Conservation (phyloP, 2,329 filamentous ascomycete species). For the Cladophialophora immunda region DNA sequence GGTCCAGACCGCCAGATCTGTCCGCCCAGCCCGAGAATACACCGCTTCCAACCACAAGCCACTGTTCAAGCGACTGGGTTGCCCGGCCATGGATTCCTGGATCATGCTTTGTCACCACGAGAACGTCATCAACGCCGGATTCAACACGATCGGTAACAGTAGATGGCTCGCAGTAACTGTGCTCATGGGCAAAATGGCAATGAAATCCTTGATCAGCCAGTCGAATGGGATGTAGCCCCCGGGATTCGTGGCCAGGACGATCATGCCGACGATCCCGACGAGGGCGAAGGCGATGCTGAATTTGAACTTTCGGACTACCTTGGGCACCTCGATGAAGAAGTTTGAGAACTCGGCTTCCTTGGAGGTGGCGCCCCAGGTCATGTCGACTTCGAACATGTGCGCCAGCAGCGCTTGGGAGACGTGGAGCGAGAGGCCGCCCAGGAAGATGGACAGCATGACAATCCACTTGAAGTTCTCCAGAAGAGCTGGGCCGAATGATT, state of each 20-base stretch:
- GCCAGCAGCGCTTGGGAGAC: constrained; percentile 79
- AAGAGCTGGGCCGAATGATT: constrained; percentile 59
- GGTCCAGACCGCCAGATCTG: neutral
- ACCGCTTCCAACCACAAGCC: neutral
- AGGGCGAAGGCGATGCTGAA: constrained; percentile 59
- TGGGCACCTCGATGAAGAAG: constrained; percentile 85
- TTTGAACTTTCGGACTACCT: constrained; percentile 81
- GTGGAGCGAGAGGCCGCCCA: constrained; percentile 82
- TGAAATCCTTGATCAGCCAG: constrained; percentile 67
- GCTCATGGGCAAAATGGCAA: constrained; percentile 68
- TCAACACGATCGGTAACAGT: constrained; percentile 43
- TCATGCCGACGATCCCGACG: constrained; percentile 56
- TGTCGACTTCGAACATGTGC: constrained; percentile 84
- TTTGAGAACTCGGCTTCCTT: constrained; percentile 77
- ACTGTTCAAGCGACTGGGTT: neutral
- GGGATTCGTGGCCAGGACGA: constrained; percentile 54
- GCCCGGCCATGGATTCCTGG: neutral
- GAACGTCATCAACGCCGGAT: constrained; percentile 45
- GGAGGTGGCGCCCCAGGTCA: constrained; percentile 84
- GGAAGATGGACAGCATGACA: constrained; percentile 74
- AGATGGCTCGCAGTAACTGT: constrained; percentile 54
- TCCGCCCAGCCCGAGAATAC: neutral
- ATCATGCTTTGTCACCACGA: constrained; percentile 34
- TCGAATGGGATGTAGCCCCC: constrained; percentile 51
- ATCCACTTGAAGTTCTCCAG: constrained; percentile 70